Base-by-base conservation (phyloP, 192 early-diverging fungal genomes). In the Cetraspora pellucida region DNA sequence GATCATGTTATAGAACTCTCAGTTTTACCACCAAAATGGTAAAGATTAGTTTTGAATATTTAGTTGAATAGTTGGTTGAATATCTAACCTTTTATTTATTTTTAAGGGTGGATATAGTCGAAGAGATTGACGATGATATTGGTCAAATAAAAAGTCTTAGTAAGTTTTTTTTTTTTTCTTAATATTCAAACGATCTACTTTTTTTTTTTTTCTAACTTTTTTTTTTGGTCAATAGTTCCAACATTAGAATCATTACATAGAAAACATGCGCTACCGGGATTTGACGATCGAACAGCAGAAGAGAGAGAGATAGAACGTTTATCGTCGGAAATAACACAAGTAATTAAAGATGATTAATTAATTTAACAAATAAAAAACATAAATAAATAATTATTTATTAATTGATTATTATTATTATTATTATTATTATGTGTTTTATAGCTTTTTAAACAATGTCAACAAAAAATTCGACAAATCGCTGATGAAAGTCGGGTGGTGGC, bases 21-120 rank as follows among this genome's bases (percentile, higher is more conserved):
- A 54, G 89, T 91, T 75, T 84, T 98, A 66, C 96, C 96, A 59
- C 97, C 97, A 25, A 89, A 91, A 87, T 98, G 97, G 94, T 94
- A 83, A 58, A 70, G 68, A 23, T 49, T 63, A 45, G 52, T 14
- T 58, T n/a, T 70, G 44, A 46, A 14, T 16, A 25, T n/a, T 10
- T 50, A 17, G 2, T 14, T 25, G 3, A 25, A 46, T 16, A 66
- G 21, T 43, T n/a, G 3, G 7, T 13, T 43, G 6, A 44, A 49
- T 64, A 45, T 28, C 3, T 57, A 14, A n/a, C n/a, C n/a, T n/a
- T n/a, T n/a, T 31, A 28, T 16, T 60, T 63, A n/a, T 23, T 55
- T 16, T 28, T 30, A 77, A 95, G 92, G 95, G 90, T 94, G 10
- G 95, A 97, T 82, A 88, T 95, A 66, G 94, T 95, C 10, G 95